Base-by-base conservation (phyloP, 768 basidiomycete species). In the Trametes maxima region DNA sequence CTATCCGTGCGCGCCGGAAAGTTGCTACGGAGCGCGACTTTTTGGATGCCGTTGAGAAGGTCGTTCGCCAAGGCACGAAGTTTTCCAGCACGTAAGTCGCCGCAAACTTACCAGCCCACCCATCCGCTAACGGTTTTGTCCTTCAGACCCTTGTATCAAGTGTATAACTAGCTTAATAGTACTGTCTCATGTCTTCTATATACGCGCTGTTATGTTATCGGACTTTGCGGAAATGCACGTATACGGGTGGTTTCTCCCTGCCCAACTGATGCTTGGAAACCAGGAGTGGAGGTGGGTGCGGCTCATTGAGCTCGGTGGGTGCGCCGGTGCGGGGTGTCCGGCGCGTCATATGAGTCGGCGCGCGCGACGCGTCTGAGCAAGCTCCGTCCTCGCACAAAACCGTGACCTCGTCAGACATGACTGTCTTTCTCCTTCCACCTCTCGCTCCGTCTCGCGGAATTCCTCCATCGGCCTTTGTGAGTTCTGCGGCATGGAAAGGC, bases 1-100 rank as follows among this genome's bases (percentile, higher is more conserved):
- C 97, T 1, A 99, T 99, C 71, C 90, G 97, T 60, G 92, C 94
- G 46, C 82, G 97, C 68, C 82, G 97, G 75, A 98, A 98, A 75
- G 94, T 98, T 1, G 95, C 95, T 0, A 94, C 94, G 5, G 97
- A 99, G 73, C 89, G 94, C 56, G 97, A 99, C 76, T 99, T 98
- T 79, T 78, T 99, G 72, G 95, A 97, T 65, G 91, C 95, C 12
- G 96, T 99, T 2, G 97, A 99, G 80, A 98, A 98, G 78, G 97
- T 99, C 59, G 94, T 98, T 42, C 83, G 94, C 69, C 95, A 98
- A 77, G 95, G 95, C 25, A 94, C 92, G 69, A 98, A 98, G 78
- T 99, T 98, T 79, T 97, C 95, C 2, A 90, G 88, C 83, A 98
- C 97, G 86, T 94, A 81, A 61, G 92, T 86, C 22, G 47, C 8